A percentile compares a stretch with the other conserved stretches of the same genome.
Evolutionary conservation across 495 filamentous ascomycete species (phyloP).

Genomic region (Annulohypoxylon stygium): DNA sequence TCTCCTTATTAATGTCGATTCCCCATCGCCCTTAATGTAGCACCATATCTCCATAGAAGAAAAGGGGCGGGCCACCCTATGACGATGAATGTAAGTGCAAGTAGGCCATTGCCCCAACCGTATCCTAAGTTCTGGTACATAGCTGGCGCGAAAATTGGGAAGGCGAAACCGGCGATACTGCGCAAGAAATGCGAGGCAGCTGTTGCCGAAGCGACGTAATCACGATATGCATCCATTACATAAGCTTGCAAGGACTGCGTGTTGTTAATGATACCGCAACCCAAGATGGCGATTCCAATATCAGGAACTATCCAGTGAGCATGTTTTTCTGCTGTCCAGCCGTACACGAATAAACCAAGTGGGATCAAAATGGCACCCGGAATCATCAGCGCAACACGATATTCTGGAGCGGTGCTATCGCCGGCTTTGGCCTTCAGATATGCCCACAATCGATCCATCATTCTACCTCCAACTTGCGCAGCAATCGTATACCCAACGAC

Average conservation of each 20-base stretch:
- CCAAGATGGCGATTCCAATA: constrained; percentile 39
- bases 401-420: constrained; percentile 36
- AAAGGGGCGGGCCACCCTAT: constrained; percentile 61
- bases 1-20: not conserved
- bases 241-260: constrained; percentile 59
- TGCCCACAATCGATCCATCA: constrained; percentile 53
- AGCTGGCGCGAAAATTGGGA: constrained; percentile 77
- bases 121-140: constrained; percentile 69
- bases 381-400: constrained; percentile 48
- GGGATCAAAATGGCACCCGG: constrained; percentile 39
- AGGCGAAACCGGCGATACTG: constrained; percentile 75
- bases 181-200: constrained; percentile 74
- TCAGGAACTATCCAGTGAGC: constrained; percentile 61
- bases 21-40: constrained; percentile 49
- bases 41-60: constrained; percentile 59
- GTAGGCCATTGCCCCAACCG: constrained; percentile 67
- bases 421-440: constrained; percentile 32
- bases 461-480: constrained; percentile 52
- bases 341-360: constrained; percentile 56
- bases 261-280: constrained; percentile 30
- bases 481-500: constrained; percentile 65
- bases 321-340: constrained; percentile 51
- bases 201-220: constrained; percentile 77
- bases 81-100: constrained; percentile 63
- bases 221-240: constrained; percentile 77